phyloP scores from a whole-genome alignment of 345 rosid genomes.

The Eucalyptus polyanthemos region DNA sequence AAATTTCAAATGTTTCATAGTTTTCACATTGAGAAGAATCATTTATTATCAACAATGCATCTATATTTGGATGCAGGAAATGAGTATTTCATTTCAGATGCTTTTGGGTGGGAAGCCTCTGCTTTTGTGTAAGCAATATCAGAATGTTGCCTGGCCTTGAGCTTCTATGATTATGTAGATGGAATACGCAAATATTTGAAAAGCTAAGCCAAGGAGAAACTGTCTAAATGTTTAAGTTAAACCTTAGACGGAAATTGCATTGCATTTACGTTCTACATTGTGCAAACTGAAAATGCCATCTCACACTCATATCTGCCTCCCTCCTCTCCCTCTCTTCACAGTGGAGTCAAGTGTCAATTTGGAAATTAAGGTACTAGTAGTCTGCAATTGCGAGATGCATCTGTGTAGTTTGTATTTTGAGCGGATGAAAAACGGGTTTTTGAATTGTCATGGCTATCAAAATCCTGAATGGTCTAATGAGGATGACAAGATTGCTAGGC shows the following conservation, averaged over 20 bases:
- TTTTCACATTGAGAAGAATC: background rate
- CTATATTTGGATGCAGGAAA: conserved; percentile 63
- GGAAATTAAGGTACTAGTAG: background rate
- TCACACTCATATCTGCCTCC: background rate
- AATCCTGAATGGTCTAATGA: background rate
- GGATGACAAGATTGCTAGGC: background rate
- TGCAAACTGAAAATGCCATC: background rate
- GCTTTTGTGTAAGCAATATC: conserved; percentile 33
- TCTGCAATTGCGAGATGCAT: background rate
- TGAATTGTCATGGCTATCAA: background rate
- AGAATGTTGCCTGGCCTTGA: conserved; percentile 5
- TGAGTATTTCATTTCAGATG: conserved; percentile 32
- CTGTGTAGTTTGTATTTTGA: background rate
- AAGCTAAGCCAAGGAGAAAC: background rate
- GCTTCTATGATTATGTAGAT: background rate
- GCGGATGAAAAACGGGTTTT: background rate
- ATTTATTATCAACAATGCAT: conserved; percentile 13
- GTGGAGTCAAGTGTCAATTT: background rate
- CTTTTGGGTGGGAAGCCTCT: conserved; percentile 45
- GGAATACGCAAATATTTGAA: background rate
- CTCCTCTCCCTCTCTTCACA: background rate
- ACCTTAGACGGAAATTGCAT: background rate
- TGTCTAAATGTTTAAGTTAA: background rate
- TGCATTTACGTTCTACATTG: background rate
- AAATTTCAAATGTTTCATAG: conserved; percentile 19